A percentile compares a stretch with the other conserved stretches of the same genome.
Evolutionary conservation across 2,329 filamentous ascomycete species (phyloP).

Genomic region (Ophiobolus disseminans): DNA sequence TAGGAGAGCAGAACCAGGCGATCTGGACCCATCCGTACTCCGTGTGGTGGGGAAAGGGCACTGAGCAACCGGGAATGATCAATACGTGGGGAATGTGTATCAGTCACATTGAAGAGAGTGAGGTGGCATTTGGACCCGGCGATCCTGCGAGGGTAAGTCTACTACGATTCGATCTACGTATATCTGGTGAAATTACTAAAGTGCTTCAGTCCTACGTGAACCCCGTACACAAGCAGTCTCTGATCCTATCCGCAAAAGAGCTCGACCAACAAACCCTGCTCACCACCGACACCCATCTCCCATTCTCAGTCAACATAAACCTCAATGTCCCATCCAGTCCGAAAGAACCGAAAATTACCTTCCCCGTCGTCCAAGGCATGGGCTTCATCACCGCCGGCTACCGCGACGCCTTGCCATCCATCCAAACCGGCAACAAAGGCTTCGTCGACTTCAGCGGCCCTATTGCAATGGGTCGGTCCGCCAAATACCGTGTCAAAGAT

Average conservation of each 20-base stretch:
- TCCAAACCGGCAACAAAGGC: constrained; percentile 74
- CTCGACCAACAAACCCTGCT: constrained; percentile 67
- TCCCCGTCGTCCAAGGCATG: constrained; percentile 90
- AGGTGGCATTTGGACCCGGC: constrained; percentile 69
- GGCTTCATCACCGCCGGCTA: constrained; percentile 83
- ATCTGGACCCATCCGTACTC: constrained; percentile 73
- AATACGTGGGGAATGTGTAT: constrained; percentile 75
- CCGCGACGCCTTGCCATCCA: constrained; percentile 70
- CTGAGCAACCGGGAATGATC: constrained; percentile 62
- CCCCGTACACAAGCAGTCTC: constrained; percentile 76
- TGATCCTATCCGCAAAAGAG: constrained; percentile 80
- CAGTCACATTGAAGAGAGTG: constrained; percentile 72
- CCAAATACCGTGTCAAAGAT: constrained; percentile 77
- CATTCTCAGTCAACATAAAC: constrained; percentile 71
- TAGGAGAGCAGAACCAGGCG: constrained; percentile 72
- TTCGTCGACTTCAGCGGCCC: constrained; percentile 71
- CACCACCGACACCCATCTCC: constrained; percentile 60
- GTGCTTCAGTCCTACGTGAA: constrained; percentile 66
- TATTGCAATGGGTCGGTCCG: constrained; percentile 67
- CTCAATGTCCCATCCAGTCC: constrained; percentile 62
- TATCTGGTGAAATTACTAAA: too few relatives aligned
- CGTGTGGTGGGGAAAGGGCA: constrained; percentile 52
- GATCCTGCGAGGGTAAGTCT: constrained; percentile 38
- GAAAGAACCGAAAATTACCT: constrained; percentile 68
- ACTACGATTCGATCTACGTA: neutral